These are phyloP conservation scores for Phytophthora pluvialis DNA, from an alignment of 352 stramenopile genomes.

Conservation along the genomic window DNA sequence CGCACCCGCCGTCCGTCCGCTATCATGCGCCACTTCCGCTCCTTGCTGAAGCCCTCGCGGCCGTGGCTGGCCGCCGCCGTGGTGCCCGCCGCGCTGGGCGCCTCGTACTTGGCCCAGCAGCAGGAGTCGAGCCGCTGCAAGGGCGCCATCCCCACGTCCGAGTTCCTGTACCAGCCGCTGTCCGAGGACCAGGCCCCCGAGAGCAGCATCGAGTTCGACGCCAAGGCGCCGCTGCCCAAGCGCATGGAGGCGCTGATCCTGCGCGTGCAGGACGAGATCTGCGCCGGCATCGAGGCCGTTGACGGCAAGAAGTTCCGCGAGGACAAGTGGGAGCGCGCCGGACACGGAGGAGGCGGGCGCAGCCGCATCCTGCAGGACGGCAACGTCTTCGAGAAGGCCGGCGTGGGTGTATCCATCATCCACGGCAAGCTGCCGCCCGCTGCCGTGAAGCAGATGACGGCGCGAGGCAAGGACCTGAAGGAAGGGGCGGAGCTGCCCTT, in stretches of 20 bases:
- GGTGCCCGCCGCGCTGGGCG: conserved; percentile 31
- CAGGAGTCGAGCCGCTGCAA: conserved; percentile 52
- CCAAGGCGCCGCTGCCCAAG: conserved; percentile 64
- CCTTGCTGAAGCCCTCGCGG: conserved; percentile 32
- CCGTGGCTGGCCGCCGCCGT: conserved; percentile 28
- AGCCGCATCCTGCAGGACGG: conserved; percentile 94
- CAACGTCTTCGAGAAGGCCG: conserved; percentile 98
- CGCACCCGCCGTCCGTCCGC: neutral
- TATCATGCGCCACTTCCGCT: conserved; percentile 30
- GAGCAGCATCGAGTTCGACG: conserved; percentile 81
- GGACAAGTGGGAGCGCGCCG: conserved; percentile 95
- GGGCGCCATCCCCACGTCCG: conserved; percentile 31
- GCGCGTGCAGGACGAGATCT: conserved; percentile 89
- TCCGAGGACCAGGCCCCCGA: conserved; percentile 68
- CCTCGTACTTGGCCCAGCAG: conserved; percentile 25
- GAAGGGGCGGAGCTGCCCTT: conserved; percentile 91
- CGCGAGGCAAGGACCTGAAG: conserved; percentile 75
- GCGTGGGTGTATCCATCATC: conserved; percentile 97
- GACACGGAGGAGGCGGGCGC: conserved; percentile 94
- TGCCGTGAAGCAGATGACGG: conserved; percentile 83
- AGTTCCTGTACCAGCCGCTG: conserved; percentile 75
- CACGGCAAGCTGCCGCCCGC: conserved; percentile 95
- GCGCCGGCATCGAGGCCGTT: conserved; percentile 87
- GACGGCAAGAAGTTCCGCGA: conserved; percentile 95
- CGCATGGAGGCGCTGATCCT: conserved; percentile 86